Conservation (phyloP, 352 stramenopile species). For the Globisporangium megalacanthum region DNA sequence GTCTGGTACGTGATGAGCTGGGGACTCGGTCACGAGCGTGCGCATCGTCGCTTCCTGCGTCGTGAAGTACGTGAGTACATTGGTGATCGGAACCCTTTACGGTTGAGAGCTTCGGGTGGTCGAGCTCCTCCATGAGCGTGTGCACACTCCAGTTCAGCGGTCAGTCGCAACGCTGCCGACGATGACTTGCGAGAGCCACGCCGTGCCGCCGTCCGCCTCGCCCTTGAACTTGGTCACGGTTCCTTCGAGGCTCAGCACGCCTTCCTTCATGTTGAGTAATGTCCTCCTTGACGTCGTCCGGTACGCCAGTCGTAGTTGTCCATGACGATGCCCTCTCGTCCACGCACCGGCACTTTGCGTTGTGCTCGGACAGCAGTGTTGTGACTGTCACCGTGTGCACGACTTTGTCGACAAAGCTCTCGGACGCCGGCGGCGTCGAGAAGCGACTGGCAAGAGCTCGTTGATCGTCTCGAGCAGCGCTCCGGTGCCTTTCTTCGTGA, state of each 20-base stretch:
- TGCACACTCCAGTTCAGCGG: constrained; percentile 66
- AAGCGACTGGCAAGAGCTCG: constrained; percentile 81
- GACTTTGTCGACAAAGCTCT: constrained; percentile 86
- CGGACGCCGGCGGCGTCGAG: constrained; percentile 53
- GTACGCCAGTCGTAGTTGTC: constrained; percentile 90
- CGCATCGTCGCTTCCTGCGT: constrained; percentile 68
- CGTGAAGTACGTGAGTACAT: constrained; percentile 69
- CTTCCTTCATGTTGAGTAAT: constrained; percentile 94
- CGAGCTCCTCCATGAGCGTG: constrained; percentile 75
- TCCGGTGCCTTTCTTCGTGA: constrained; percentile 85
- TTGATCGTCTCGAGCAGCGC: constrained; percentile 80
- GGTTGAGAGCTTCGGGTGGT: constrained; percentile 71
- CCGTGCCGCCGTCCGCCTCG: constrained; percentile 89
- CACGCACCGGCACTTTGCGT: constrained; percentile 65
- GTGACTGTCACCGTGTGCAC: constrained; percentile 82
- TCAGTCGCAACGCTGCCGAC: constrained; percentile 83
- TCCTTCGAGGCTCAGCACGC: constrained; percentile 86
- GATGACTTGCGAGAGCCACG: constrained; percentile 88
- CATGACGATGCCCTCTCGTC: constrained; percentile 87
- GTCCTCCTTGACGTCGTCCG: constrained; percentile 90
- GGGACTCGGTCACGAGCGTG: constrained; percentile 74
- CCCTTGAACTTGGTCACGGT: constrained; percentile 88
- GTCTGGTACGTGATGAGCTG: constrained; percentile 86
- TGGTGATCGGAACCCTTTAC: constrained; percentile 68
- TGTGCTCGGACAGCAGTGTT: constrained; percentile 55